Conservation (phyloP, 2,329 filamentous ascomycete genomes). For the Xylariaceae sp. region DNA sequence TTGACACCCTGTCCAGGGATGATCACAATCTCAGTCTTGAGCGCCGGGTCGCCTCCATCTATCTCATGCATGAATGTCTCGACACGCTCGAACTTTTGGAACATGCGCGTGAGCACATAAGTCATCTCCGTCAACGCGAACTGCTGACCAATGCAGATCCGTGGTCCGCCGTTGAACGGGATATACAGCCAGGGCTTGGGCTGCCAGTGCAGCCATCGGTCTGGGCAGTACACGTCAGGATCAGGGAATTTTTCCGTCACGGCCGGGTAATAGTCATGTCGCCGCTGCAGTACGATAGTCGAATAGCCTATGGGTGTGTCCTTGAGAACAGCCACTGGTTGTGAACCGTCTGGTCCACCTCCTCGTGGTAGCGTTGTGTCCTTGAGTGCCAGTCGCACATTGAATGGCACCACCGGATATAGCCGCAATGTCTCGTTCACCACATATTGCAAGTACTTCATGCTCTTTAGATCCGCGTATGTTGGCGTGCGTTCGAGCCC, state of each 20-base stretch:
- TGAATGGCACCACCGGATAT: constrained; percentile 76
- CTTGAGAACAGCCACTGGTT: constrained; percentile 63
- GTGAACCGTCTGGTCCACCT: constrained; percentile 58
- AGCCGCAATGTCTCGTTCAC: constrained; percentile 75
- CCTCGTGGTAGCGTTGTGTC: constrained; percentile 74
- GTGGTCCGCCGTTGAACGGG: constrained; percentile 70
- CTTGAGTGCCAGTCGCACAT: constrained; percentile 65
- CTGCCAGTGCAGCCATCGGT: constrained; percentile 62
- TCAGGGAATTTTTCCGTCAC: constrained; percentile 43
- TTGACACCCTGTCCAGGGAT: constrained; percentile 56
- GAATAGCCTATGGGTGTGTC: constrained; percentile 64
- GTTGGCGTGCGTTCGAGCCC: constrained; percentile 61
- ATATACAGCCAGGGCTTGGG: constrained; percentile 68
- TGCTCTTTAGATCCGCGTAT: constrained; percentile 78
- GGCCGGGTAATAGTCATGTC: constrained; percentile 57
- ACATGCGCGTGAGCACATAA: constrained; percentile 67
- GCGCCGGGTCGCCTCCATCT: constrained; percentile 49
- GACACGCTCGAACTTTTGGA: constrained; percentile 66
- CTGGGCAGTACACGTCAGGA: constrained; percentile 55
- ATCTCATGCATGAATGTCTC: constrained; percentile 54
- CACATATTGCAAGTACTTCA: constrained; percentile 74
- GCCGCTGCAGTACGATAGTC: constrained; percentile 69
- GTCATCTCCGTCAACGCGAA: constrained; percentile 75
- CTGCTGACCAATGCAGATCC: constrained; percentile 76
- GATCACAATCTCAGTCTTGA: constrained; percentile 59